Base-by-base conservation (phyloP, 345 rosid genomes). In the Streptanthus diversifolius region DNA sequence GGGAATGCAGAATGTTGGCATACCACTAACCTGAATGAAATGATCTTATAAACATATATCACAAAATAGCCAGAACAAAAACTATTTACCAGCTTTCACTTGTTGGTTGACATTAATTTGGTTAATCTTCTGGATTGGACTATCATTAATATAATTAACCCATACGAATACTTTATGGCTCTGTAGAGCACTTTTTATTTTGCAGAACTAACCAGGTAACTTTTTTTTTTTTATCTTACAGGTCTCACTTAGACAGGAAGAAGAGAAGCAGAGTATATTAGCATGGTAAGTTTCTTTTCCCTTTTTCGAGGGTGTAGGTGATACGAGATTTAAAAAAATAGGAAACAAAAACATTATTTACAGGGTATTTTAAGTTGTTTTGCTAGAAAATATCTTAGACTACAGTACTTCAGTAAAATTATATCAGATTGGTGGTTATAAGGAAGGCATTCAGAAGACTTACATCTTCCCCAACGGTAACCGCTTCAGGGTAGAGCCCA, bases 391-490 rank as follows among this genome's bases (percentile, higher is more conserved):
- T 49, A 60, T 60, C 61, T 51, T 61, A 40, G 44, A 52, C 5
- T 62, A 52, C 1, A 12, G 22, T 18, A 49, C 15, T 33, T 48
- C 15, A 39, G 15, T 21, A 68, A 61, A 15, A 14, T 44, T 13
- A 5, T 55, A 35, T 17, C 24, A 25, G 63, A 60, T 9, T 1
- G 56, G 41, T 43, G 51, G 39, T 53, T n/a, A 47, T 35, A 54
- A 52, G 47, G 32, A 61, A 44, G 71, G 17, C 19, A 18, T 68
- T 62, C 8, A 70, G 32, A 77, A 44, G 75, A 82, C 92, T 61
- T 82, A 93, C 97, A 89, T 93, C 98, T 89, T 93, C 98, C 71
- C 98, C 98, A 71, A 93, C 80, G 45, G 88, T 72, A 66, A 93
- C 72, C 55, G 96, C 98, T 69, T 89, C 92, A 11, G 98, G 98